Percentiles rank a stretch among this genome's conserved stretches.
Evolutionary conservation across 2,329 filamentous ascomycete genomes (phyloP).

Genomic region (Fusarium cicatricum): DNA sequence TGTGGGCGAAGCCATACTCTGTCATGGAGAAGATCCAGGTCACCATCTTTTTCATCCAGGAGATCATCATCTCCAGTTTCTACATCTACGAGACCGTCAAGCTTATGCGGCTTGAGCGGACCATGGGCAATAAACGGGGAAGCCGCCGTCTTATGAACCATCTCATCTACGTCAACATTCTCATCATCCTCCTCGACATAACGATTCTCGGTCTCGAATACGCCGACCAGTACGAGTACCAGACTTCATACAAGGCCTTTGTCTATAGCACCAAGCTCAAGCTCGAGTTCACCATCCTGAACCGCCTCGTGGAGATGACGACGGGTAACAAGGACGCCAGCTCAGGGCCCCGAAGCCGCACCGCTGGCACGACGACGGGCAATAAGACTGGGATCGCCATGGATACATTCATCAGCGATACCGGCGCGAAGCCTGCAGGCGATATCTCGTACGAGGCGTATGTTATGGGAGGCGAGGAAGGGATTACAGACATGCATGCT

Average conservation of each 20-base stretch:
- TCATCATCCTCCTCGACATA: constrained; percentile 57
- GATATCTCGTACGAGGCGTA: constrained; percentile 38
- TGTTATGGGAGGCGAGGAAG: constrained; percentile 37
- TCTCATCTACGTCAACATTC: constrained; percentile 55
- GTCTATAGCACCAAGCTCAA: constrained; percentile 53
- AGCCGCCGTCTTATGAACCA: constrained; percentile 46
- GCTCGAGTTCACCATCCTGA: constrained; percentile 52
- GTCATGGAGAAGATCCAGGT: constrained; percentile 64
- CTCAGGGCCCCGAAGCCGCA: constrained; percentile 36
- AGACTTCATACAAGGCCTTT: constrained; percentile 49
- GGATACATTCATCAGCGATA: constrained; percentile 33
- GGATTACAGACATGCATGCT: background rate
- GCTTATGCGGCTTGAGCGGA: constrained; percentile 55
- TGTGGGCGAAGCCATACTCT: constrained; percentile 47
- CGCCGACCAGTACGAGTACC: constrained; percentile 47
- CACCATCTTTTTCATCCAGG: constrained; percentile 64
- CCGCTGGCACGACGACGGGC: constrained; percentile 6
- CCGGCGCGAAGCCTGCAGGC: constrained; percentile 5
- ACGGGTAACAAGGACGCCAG: constrained; percentile 39
- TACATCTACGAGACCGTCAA: constrained; percentile 63
- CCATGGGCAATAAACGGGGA: constrained; percentile 33
- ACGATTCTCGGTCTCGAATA: constrained; percentile 51
- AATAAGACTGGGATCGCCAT: constrained; percentile 30
- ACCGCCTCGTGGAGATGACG: constrained; percentile 48
- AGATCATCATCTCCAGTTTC: constrained; percentile 60